Evolutionary conservation across 169 alveolate genomes (phyloP).

Genomic region (Theileria parva): DNA sequence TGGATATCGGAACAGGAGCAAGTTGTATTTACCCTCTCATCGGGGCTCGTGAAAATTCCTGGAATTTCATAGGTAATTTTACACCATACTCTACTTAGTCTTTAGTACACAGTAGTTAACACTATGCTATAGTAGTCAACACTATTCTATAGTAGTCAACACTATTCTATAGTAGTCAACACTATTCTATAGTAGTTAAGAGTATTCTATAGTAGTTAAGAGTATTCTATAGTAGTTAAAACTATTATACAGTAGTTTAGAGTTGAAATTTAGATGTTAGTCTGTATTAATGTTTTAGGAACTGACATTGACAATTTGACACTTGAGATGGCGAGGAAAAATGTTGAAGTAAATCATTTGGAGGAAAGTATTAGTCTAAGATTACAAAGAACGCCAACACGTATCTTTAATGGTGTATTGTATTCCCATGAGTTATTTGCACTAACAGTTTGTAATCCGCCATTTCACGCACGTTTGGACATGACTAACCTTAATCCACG

Average conservation of each 20-base stretch:
- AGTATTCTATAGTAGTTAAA: too few species aligned
- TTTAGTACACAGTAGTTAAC: background rate
- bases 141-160: too few species aligned
- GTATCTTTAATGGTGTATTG: slow-evolving; percentile 43
- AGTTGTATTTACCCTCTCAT: slow-evolving; percentile 75
- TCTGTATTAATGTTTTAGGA: background rate
- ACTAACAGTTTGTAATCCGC: slow-evolving; percentile 66
- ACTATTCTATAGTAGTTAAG: too few species aligned
- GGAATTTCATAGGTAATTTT: slow-evolving; percentile 70
- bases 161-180: too few species aligned
- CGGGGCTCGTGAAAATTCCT: slow-evolving; percentile 66
- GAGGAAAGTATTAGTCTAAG: slow-evolving; percentile 22
- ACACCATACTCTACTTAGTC: slow-evolving; percentile 31
- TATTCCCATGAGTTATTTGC: slow-evolving; percentile 41
- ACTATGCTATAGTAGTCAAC: too few species aligned
- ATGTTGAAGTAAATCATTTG: slow-evolving; percentile 32
- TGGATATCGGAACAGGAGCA: slow-evolving; percentile 80
- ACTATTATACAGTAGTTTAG: too few species aligned
- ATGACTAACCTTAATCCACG: slow-evolving; percentile 50
- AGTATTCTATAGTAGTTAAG: too few species aligned
- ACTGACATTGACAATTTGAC: slow-evolving; percentile 54
- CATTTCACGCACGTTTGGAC: slow-evolving; percentile 45
- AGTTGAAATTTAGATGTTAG: too few species aligned
- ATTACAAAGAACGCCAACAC: slow-evolving; percentile 31
- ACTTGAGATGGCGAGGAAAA: slow-evolving; percentile 50